Percentiles rank a stretch among this genome's conserved stretches.
Conservation (phyloP, 768 basidiomycete species). For the Pisolithus marmoratus region DNA sequence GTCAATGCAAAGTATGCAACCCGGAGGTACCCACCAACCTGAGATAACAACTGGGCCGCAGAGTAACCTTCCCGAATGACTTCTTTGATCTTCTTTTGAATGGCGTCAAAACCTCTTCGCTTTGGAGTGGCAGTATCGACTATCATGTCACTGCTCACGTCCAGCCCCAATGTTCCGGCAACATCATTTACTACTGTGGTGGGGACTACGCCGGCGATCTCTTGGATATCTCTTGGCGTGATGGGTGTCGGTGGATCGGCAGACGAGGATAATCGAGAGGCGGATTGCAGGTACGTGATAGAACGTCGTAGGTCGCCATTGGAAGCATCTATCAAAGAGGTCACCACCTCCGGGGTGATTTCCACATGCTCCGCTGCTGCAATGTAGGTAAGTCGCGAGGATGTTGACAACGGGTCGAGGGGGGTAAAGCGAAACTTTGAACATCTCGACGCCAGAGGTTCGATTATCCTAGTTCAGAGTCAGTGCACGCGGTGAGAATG, state of each 20-base stretch:
- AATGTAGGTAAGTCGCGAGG: constrained; percentile 71
- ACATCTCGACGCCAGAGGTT: constrained; percentile 96
- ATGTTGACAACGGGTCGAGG: constrained; percentile 73
- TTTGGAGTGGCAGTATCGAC: constrained; percentile 28
- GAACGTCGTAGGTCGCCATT: constrained; percentile 92
- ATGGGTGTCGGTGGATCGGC: constrained; percentile 70
- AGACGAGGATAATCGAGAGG: constrained; percentile 77
- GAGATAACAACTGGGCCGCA: constrained; percentile 80
- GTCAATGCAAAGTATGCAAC: constrained; percentile 2
- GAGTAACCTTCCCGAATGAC: constrained; percentile 89
- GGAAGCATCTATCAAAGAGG: constrained; percentile 72
- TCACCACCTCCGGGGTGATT: constrained; percentile 53
- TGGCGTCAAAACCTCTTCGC: constrained; percentile 45
- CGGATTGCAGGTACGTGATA: constrained; percentile 97
- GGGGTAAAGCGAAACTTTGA: constrained; percentile 98
- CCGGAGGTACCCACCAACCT: constrained; percentile 48
- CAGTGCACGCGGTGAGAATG: not conserved
- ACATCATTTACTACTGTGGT: constrained; percentile 64
- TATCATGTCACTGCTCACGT: constrained; percentile 53
- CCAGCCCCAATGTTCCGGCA: constrained; percentile 67
- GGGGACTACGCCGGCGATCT: constrained; percentile 95
- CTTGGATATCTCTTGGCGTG: constrained; percentile 76
- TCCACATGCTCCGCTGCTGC: constrained; percentile 68
- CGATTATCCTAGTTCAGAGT: constrained; percentile 71
- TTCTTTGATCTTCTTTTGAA: constrained; percentile 68